These are phyloP conservation scores for Microbotryum lychnidis-dioicae DNA, from an alignment of 1,284 basidiomycete genomes.

Conservation along the genomic window DNA sequence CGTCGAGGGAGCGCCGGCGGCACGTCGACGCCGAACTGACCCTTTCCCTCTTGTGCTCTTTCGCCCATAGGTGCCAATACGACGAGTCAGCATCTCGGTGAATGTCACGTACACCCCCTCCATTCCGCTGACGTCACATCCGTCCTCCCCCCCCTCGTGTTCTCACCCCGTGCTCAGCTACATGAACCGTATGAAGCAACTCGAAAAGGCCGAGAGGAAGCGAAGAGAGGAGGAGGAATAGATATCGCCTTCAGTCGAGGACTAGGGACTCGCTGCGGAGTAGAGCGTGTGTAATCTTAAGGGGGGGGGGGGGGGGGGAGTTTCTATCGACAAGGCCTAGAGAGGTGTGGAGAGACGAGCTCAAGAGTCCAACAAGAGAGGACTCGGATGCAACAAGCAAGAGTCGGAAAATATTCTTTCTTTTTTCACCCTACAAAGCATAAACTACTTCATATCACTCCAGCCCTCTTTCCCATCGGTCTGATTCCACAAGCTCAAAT, in stretches of 20 bases:
- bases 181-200: conserved; percentile 31
- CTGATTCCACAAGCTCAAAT: conserved; percentile 47
- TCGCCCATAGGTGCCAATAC: conserved; percentile 32
- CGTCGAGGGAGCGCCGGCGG: not conserved
- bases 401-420: not conserved
- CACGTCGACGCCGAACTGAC: not conserved
- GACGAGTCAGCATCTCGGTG: conserved; percentile 30
- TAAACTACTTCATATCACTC: conserved; percentile 6
- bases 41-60: not conserved
- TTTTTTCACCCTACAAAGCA: not conserved
- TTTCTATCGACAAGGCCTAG: no score
- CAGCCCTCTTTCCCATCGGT: conserved; percentile 14
- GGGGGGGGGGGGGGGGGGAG: no score
- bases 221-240: conserved; percentile 11
- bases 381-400: no score
- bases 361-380: no score
- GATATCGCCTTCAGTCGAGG: not conserved
- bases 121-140: not conserved
- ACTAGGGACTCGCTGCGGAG: no score
- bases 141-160: not conserved
- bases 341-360: no score
- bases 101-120: no score
- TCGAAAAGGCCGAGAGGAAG: conserved; percentile 17
- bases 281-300: no score
- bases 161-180: conserved; percentile 16